Evolutionary conservation across 768 basidiomycete genomes (phyloP), one percentile per base, ranked within the genome.

Genomic region (Mycena crocata): DNA sequence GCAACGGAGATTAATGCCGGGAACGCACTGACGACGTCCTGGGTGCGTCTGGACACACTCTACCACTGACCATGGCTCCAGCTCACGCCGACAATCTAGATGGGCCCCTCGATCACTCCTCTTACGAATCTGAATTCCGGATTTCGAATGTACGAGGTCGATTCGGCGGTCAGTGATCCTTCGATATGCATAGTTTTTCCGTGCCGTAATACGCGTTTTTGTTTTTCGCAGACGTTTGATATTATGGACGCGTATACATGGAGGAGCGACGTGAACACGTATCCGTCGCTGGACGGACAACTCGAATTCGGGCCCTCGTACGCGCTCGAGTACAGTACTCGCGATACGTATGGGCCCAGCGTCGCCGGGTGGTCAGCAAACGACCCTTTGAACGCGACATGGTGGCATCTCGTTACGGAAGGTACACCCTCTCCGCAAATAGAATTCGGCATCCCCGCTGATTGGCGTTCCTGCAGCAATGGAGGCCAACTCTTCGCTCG

Each of bases 341-440:
- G 92, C 45, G 82, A 87, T 58, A 81, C 89, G 0, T 94, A 92
- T 64, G 92, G 91, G 34, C 73, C 72, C 39, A 86, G 77, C 57
- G 84, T 90, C 55, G 76, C 82, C 1, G 81, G 84, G 35, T 93
- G 92, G 92, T 80, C 82, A 30, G 74, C 79, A 3, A 80, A 83
- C 58, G 91, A 91, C 73, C 92, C 92, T 0, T 77, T 94, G 67
- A 93, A 93, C 66, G 90, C 90, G 9, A 93, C 93, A 13, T 93
- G 90, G 89, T 93, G 92, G 92, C 92, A 93, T 71, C 85, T 77
- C 49, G 90, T 93, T 44, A 93, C 92, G 13, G 91, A 93, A 44
- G 65, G 65, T 66, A 30, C 26, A 23, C 6, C 12, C 48, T n/a
- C 17, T 10, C 21, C 30, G 8, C n/a, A n/a, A n/a, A n/a, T n/a